Base-by-base conservation (phyloP, 805 yeast species). In the Hanseniaspora clermontiae region DNA sequence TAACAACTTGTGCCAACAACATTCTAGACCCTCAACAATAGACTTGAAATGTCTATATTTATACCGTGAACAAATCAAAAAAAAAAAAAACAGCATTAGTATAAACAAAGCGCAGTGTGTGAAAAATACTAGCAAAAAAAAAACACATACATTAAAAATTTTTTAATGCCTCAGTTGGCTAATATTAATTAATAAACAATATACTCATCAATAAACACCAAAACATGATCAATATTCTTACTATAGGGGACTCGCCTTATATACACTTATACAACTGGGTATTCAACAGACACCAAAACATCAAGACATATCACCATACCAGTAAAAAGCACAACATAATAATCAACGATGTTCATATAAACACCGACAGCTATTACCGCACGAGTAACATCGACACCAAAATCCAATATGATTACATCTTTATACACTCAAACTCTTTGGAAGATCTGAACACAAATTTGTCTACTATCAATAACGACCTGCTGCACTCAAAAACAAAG, bases 211-310 rank as follows among this genome's bases (percentile, higher is more conserved):
- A 37, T 9, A 14, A 42, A 24, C 45, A 42, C 15, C 32, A 42
- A 12, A 24, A 42, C 10, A 42, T 42, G 45, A 20, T 42, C 39
- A 51, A 51, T 19, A 37, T 51, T 36, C 32, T 51, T 34, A 51
- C 55, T n/a, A 43, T 51, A 9, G 55, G 55, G 10, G 42, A 42
- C 24, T 34, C 46, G n/a, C 46, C 55, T 24, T 24, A 43, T 43
- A 29, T 43, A 9, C 19, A 32, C n/a, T 38, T 51, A 15, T 51
- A 51, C 36, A 51, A 51, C 29, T 51, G 55, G 55, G 27, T 34
- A 11, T 43, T 51, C 14, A 39, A 15, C 27, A 51, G 43, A 15
- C 14, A 24, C n/a, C 31, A 42, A 12, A 27, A 42, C 29, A 24
- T 42, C 45, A 42, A 42, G 29, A 42, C 45, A 24, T 14, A 42